These are phyloP conservation scores for Chlamydomonas incerta DNA, from an alignment of 139 green algal species.

Conservation along the genomic window DNA sequence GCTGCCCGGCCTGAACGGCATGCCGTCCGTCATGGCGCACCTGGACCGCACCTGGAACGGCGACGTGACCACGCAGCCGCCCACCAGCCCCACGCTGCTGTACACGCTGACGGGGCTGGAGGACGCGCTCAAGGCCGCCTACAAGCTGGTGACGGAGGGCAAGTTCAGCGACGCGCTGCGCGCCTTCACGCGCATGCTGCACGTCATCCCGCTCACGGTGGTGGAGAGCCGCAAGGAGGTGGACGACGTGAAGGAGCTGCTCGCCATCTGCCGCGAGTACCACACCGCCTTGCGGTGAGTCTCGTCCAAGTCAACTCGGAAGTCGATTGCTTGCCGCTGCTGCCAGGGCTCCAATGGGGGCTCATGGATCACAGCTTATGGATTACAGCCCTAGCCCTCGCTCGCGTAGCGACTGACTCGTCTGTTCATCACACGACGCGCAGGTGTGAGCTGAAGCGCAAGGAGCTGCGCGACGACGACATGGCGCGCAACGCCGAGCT, in stretches of 20 bases:
- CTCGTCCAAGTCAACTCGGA: too few relatives aligned
- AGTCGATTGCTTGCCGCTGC: too few relatives aligned
- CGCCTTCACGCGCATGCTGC: constrained; percentile 88
- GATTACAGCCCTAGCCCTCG: too few relatives aligned
- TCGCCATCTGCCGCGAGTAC: constrained; percentile 96
- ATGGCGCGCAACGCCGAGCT: constrained; percentile 88
- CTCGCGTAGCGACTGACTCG: too few relatives aligned
- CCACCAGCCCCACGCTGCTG: constrained; percentile 77
- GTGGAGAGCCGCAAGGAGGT: constrained; percentile 91
- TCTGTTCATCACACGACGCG: too few relatives aligned
- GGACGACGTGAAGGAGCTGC: constrained; percentile 92
- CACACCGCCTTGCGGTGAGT: constrained; percentile 82
- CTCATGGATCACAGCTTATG: too few relatives aligned
- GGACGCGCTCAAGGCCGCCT: constrained; percentile 75
- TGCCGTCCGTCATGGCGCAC: constrained; percentile 69
- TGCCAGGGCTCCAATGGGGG: too few relatives aligned
- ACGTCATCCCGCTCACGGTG: constrained; percentile 91
- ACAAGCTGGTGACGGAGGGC: constrained; percentile 96
- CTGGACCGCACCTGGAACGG: constrained; percentile 82
- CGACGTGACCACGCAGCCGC: constrained; percentile 67
- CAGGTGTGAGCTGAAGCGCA: constrained; percentile 91
- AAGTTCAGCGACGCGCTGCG: constrained; percentile 97
- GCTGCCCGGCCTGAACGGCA: constrained; percentile 75
- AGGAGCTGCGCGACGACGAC: constrained; percentile 79
- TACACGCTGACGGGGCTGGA: constrained; percentile 83